A percentile compares a stretch with the other conserved stretches of the same genome.
phyloP scores from a whole-genome alignment of 129 eudicot genomes.

The Arctium minus region DNA sequence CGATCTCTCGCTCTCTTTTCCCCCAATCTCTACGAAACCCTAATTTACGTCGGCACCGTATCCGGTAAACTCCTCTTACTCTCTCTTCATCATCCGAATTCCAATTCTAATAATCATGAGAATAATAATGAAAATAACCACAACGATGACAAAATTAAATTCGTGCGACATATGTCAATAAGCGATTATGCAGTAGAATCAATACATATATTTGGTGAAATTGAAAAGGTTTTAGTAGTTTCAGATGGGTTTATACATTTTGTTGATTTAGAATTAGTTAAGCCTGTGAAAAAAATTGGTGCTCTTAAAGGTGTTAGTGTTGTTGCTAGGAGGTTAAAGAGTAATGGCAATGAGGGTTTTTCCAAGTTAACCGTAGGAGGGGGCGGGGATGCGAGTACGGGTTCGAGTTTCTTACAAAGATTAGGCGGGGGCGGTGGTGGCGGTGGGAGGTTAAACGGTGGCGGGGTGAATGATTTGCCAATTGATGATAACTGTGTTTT shows the following conservation, averaged over 20 bases:
- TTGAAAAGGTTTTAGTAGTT: constrained; percentile 44
- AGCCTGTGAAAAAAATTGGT: constrained; percentile 45
- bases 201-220: constrained; percentile 33
- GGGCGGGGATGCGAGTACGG: constrained; percentile 13
- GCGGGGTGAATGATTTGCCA: constrained; percentile 29
- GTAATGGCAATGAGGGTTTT: constrained; percentile 22
- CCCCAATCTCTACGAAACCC: constrained; percentile 39
- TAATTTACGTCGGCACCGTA: constrained; percentile 56
- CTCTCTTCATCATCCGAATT: constrained; percentile 33
- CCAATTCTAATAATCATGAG: neutral
- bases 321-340: constrained; percentile 41
- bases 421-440: constrained; percentile 22
- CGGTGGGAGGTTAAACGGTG: constrained; percentile 22
- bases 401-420: constrained; percentile 39
- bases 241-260: constrained; percentile 55
- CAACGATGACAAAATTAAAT: constrained; percentile 11
- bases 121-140: neutral
- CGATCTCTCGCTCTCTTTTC: constrained; percentile 49
- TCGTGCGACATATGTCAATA: constrained; percentile 30
- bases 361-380: constrained; percentile 33
- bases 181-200: constrained; percentile 38
- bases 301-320: constrained; percentile 42
- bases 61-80: constrained; percentile 59
- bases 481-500: constrained; percentile 47
- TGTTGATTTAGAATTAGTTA: constrained; percentile 39